Base-by-base conservation (phyloP, 768 basidiomycete genomes). In the Cyathus striatus region DNA sequence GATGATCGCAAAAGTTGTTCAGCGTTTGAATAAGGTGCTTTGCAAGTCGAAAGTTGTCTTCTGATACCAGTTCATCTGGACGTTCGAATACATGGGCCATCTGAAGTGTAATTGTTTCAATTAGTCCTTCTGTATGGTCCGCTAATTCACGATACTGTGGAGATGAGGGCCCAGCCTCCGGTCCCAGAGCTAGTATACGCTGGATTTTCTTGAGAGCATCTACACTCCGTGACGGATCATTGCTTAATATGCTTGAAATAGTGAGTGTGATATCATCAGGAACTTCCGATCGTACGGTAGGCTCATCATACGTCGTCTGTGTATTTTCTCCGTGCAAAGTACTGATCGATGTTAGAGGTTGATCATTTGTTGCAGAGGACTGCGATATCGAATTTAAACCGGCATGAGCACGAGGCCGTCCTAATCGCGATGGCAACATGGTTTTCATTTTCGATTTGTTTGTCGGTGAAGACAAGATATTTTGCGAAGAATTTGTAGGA, bases 1-100 rank as follows among this genome's bases (percentile, higher is more conserved):
- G 64, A 58, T 94, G 90, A 55, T 97, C 93, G 54, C 93, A 95
- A 60, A 97, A 92, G 20, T 88, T 87, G 54, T 94, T 93, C 22
- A 97, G 77, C 0, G 94, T 94, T 62, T 97, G 94, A 49, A 98
- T 95, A 41, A 98, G 78, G 62, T 98, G 96, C 63, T 99, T 99
- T 37, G 94, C 91, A 6, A 99, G 72, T 30, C 96, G 79, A 67
- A 96, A 93, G 54, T 91, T 90, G 49, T 87, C 83, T 14, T 84
- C 81, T 12, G 78, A 66, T 18, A 80, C 62, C 27, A 94, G 66
- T 41, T 89, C 81, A 22, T 86, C 81, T 2, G 83, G 83, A 37
- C 79, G 77, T 40, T 92, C 89, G 57, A 97, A 98, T 16, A 92
- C 82, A 59, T 91, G 88, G 7, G 87, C 78, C 89, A 95, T 90